Evolutionary conservation across 2,329 filamentous ascomycete species (phyloP).

Genomic region (Venturia aucupariae): DNA sequence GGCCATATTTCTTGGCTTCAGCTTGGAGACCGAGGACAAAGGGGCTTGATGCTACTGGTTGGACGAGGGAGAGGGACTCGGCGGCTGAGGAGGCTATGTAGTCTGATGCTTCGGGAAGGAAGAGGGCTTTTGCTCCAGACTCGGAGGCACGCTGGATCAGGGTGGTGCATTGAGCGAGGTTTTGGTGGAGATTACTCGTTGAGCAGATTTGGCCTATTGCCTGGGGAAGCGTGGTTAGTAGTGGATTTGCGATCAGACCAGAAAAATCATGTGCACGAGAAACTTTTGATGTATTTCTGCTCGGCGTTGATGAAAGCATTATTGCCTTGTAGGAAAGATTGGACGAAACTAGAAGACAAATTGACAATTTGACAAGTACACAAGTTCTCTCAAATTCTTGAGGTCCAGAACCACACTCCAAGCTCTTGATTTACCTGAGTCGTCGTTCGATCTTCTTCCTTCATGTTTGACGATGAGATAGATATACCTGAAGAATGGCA

Average conservation of each 20-base stretch:
- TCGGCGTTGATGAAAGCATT: too few species aligned
- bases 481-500: neutral
- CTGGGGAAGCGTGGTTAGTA: slow-evolving; percentile 37
- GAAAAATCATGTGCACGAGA: too few species aligned
- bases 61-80: slow-evolving; percentile 62
- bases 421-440: too few species aligned
- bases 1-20: slow-evolving; percentile 51
- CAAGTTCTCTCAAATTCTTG: too few species aligned
- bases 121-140: slow-evolving; percentile 75
- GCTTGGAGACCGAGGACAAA: slow-evolving; percentile 70
- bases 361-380: too few species aligned
- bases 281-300: too few species aligned
- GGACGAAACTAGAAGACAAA: too few species aligned
- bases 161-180: slow-evolving; percentile 66
- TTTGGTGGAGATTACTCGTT: slow-evolving; percentile 66
- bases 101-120: slow-evolving; percentile 86
- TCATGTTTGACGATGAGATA: neutral
- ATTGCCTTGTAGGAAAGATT: too few species aligned
- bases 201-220: slow-evolving; percentile 87
- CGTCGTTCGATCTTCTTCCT: too few species aligned
- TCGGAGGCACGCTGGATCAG: slow-evolving; percentile 64
- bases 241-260: neutral
- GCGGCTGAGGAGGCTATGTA: slow-evolving; percentile 66
- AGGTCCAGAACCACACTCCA: too few species aligned
- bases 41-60: slow-evolving; percentile 52